Percentiles rank a stretch among this genome's conserved stretches.
phyloP scores from a whole-genome alignment of 2,329 filamentous ascomycete genomes.

The Colletotrichum chlorophyti region DNA sequence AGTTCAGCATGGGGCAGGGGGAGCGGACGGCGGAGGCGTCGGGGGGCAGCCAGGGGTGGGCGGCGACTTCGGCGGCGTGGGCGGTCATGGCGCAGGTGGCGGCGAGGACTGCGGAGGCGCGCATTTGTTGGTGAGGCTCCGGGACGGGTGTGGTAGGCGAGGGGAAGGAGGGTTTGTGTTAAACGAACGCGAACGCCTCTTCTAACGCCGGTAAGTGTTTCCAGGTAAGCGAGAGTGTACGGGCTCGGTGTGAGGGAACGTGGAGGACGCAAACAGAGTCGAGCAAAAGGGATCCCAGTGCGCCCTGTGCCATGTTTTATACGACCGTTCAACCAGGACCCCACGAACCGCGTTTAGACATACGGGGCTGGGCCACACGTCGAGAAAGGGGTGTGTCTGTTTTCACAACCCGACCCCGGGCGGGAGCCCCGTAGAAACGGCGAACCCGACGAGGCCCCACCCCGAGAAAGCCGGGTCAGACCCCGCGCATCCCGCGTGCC shows the following conservation, averaged over 20 bases:
- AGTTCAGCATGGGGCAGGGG: conserved; percentile 35
- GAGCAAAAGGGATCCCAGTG: neutral
- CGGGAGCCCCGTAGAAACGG: conserved; percentile 1
- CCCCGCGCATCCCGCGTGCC: no score
- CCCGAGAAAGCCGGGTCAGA: neutral
- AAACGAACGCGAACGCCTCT: no score
- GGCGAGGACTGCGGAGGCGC: conserved; percentile 18
- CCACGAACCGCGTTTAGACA: neutral
- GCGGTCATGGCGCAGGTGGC: conserved; percentile 4
- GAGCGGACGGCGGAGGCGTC: conserved; percentile 47
- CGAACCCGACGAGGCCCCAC: conserved; percentile 6
- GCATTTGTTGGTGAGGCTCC: conserved; percentile 1
- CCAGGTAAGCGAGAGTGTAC: no score
- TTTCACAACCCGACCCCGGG: neutral
- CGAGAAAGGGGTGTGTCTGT: neutral
- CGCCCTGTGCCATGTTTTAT: neutral
- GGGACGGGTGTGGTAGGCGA: no score
- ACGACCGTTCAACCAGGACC: neutral
- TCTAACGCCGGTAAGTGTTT: no score
- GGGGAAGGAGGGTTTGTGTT: neutral
- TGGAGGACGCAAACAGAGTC: no score
- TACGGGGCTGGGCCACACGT: neutral
- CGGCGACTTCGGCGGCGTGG: neutral
- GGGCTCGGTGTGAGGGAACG: no score
- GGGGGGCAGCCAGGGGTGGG: conserved; percentile 15